Percentiles rank a stretch among this genome's conserved stretches.
Evolutionary conservation across 305 asterid species (phyloP).

Genomic region (Solanum hybrid): DNA sequence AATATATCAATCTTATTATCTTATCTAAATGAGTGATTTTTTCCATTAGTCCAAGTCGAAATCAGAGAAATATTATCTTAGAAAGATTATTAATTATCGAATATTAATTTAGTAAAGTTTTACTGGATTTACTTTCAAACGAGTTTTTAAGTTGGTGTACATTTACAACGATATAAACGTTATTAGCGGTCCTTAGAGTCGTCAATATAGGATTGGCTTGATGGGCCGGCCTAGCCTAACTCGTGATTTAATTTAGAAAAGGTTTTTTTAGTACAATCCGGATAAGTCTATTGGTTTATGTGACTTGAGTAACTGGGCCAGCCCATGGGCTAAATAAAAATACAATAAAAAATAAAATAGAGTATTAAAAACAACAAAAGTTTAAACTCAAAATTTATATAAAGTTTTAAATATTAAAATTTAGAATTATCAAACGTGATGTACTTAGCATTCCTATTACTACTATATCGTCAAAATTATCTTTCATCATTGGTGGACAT

Average conservation of each 20-base stretch:
- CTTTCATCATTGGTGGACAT: no score
- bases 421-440: not conserved
- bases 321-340: not conserved
- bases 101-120: no score
- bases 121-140: not conserved
- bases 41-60: not conserved
- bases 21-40: not conserved
- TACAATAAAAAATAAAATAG: not conserved
- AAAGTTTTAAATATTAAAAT: no score
- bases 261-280: not conserved
- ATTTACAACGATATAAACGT: not conserved
- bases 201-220: not conserved
- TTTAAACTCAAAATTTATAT: not conserved
- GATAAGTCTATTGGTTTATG: not conserved
- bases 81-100: no score
- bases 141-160: not conserved
- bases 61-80: not conserved
- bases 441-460: not conserved
- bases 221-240: not conserved
- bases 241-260: no score
- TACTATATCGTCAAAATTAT: no score
- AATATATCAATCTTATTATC: no score
- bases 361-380: no score
- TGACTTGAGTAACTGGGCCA: not conserved
- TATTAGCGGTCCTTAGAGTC: not conserved